Evolutionary conservation across 2,329 filamentous ascomycete genomes (phyloP), one percentile per base, ranked within the genome.

Genomic region (Aspergillus hiratsukae): DNA sequence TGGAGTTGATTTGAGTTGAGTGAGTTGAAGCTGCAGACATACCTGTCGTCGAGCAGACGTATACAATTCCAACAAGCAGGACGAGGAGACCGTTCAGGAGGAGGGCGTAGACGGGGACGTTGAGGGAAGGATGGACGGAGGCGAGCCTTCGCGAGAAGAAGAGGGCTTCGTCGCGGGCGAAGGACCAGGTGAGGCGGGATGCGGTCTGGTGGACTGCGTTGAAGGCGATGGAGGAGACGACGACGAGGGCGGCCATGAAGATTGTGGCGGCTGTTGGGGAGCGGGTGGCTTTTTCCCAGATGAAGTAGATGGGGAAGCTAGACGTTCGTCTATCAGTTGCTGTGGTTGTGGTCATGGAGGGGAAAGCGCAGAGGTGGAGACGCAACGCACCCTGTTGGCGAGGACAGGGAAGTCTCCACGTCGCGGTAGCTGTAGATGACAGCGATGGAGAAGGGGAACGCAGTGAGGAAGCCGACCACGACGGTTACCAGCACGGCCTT

Each of bases 141-240:
- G 57, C 45, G 2, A 66, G 40, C 5, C 54, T 52, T 14, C 52
- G 61, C 23, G 68, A 71, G 50, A 65, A 66, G 49, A 69, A 67
- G n/a, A 70, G 58, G 40, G 66, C 69, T 21, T 68, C 58, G 53
- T 71, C 69, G 28, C 69, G 66, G 2, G 69, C 66, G n/a, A 71
- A 70, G 5, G 68, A 70, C 69, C 68, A 71, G 28, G 66, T 68
- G 53, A 70, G 62, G 52, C 69, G 64, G 19, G 68, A 70, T 37
- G 68, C 61, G 7, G 69, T 70, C 27, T 66, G 64, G 45, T 66
- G 62, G 1, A 66, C 62, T 31, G 62, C 64, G 19, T 59, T 64
- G 3, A 66, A 53, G n/a, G 64, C 64, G 7, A 64, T 43, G 31
- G 55, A 58, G 45, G 61, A 61, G 41, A 64, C 49, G 19, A 52